Conservation (phyloP, 441 rosid genomes). For the Euphorbia schlechtendalii region DNA sequence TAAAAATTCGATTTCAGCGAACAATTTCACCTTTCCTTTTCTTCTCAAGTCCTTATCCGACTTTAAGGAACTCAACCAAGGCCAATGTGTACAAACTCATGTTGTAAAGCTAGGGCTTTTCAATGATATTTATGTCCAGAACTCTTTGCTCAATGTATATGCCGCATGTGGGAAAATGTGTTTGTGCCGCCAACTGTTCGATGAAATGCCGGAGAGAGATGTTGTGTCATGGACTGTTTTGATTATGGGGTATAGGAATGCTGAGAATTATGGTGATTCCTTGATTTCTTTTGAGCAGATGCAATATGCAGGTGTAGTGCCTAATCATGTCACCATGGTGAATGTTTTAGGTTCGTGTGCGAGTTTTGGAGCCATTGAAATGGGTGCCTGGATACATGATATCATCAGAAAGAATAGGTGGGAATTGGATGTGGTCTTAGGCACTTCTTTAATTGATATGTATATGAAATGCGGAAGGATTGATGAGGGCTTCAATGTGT, state of each 20-base stretch:
- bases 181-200: constrained; percentile 43
- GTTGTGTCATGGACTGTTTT: constrained; percentile 59
- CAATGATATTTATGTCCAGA: constrained; percentile 38
- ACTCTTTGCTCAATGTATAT: constrained; percentile 33
- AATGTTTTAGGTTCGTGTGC: constrained; percentile 44
- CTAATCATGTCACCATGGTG: constrained; percentile 54
- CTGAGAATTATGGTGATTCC: constrained; percentile 32
- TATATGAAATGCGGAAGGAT: constrained; percentile 43
- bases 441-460: constrained; percentile 48
- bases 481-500: constrained; percentile 35
- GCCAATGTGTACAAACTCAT: constrained; percentile 39
- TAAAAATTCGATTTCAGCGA: constrained; percentile 25
- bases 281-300: constrained; percentile 50
- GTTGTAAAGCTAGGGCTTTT: constrained; percentile 34
- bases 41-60: constrained; percentile 48
- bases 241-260: constrained; percentile 38
- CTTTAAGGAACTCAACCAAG: constrained; percentile 24
- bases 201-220: constrained; percentile 46
- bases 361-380: constrained; percentile 34
- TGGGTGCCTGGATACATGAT: constrained; percentile 56
- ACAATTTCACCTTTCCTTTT: constrained; percentile 48
- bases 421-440: constrained; percentile 49
- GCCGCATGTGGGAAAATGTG: constrained; percentile 33
- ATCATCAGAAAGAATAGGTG: constrained; percentile 31
- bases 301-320: constrained; percentile 38